Conservation (phyloP, 2,329 filamentous ascomycete species). For the Penicillium brasilianum region DNA sequence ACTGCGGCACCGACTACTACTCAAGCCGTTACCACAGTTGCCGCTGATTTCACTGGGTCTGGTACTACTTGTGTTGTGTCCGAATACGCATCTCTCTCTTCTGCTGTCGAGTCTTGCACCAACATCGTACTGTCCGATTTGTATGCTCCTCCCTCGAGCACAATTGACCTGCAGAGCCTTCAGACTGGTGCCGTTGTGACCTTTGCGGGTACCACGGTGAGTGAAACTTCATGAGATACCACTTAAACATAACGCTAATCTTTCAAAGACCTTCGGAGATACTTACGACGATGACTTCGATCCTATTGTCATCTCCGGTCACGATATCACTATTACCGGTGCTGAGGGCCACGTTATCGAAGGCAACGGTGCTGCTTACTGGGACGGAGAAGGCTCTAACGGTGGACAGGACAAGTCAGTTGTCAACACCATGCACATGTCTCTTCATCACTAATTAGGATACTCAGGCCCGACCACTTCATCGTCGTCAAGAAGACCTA, state of each 20-base stretch:
- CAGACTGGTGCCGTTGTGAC: slow-evolving; percentile 49
- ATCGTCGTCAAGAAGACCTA: slow-evolving; percentile 40
- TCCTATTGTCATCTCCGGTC: slow-evolving; percentile 47
- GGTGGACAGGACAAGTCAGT: slow-evolving; percentile 42
- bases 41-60: background rate
- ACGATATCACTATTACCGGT: slow-evolving; percentile 48
- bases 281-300: slow-evolving; percentile 45
- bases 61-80: slow-evolving; percentile 21
- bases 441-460: background rate
- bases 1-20: slow-evolving; percentile 10
- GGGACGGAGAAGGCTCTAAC: slow-evolving; percentile 55
- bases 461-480: slow-evolving; percentile 40
- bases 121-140: slow-evolving; percentile 50
- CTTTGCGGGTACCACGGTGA: slow-evolving; percentile 45
- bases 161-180: slow-evolving; percentile 50
- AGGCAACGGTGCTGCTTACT: slow-evolving; percentile 50
- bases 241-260: background rate
- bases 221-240: background rate
- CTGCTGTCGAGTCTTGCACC: slow-evolving; percentile 48
- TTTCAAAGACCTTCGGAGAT: slow-evolving; percentile 41
- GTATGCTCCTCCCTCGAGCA: slow-evolving; percentile 44
- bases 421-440: background rate
- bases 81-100: slow-evolving; percentile 39
- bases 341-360: slow-evolving; percentile 42
- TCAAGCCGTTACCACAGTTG: background rate